These are phyloP conservation scores for Beauveria brongniartii DNA, from an alignment of 2,329 filamentous ascomycete genomes.

Conservation along the genomic window DNA sequence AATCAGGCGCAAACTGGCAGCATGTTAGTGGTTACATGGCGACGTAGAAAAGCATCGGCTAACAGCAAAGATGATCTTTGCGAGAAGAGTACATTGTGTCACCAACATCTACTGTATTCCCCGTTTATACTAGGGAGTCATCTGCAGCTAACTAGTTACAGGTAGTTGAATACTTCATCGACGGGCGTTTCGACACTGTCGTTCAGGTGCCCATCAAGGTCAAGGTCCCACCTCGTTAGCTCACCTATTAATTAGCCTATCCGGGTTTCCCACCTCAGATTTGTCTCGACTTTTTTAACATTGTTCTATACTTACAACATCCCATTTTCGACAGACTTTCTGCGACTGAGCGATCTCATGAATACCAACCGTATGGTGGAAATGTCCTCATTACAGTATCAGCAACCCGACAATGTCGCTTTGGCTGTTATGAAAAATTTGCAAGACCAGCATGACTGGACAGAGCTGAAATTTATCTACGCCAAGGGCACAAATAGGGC, in stretches of 20 bases:
- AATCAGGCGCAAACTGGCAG: no score
- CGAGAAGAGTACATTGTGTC: no score
- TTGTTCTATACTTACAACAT: not conserved
- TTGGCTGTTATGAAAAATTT: slow-evolving; percentile 60
- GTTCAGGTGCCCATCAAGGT: not conserved
- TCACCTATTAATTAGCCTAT: not conserved
- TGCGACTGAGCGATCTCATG: not conserved
- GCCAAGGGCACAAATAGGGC: slow-evolving; percentile 42
- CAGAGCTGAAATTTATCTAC: slow-evolving; percentile 47
- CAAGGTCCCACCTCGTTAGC: not conserved
- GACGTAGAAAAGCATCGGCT: no score
- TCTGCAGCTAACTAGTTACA: no score
- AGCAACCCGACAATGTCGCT: slow-evolving; percentile 19
- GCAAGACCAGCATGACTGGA: slow-evolving; percentile 69
- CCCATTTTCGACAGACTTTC: not conserved
- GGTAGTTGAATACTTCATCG: no score
- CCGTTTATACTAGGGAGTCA: no score
- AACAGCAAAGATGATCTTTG: no score
- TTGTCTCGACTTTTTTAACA: not conserved
- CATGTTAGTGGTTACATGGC: no score
- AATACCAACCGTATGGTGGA: not conserved
- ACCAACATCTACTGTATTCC: no score
- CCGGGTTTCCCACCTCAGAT: not conserved
- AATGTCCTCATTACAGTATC: not conserved
- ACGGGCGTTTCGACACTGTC: no score